Base-by-base conservation (phyloP, 2,329 filamentous ascomycete species). In the Geosmithia morbida region DNA sequence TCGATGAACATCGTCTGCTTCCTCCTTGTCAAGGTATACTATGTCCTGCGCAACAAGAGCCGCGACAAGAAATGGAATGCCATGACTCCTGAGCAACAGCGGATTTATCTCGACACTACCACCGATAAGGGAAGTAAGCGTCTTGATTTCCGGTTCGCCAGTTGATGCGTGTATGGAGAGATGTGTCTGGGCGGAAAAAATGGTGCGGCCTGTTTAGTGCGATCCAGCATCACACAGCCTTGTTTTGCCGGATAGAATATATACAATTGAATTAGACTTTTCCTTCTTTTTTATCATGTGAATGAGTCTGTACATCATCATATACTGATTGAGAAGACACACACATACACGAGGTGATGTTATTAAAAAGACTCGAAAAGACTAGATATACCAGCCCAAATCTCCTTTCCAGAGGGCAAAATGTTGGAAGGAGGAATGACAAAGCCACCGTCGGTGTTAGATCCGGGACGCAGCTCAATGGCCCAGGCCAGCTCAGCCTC, bases 361-460 rank as follows among this genome's bases (percentile, higher is more conserved):
- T 4, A 26, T 26, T 46, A 48, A 33, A 48, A 74, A 26, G 43
- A 33, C 17, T 22, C 20, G 17, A 71, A 55, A 48, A 89, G 74
- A 51, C 84, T 82, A 55, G 80, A 66, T 17, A 88, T 66, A 7
- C 66, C 68, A 1, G 66, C 67, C 53, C 59, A 69, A 3, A 63
- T 60, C 55, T 71, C 68, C 50, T 68, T 59, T 10, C 65, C 65
- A 14, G 61, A 69, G 1, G 67, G 64, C 19, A 67, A 39, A 26
- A 71, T 71, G 55, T 71, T 64, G 29, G 46, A 49, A 0, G 67
- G 59, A 0, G 68, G 67, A 44, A 71, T 58, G 7, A 70, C 57
- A 48, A 71, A 71, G 7, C 69, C 68, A 46, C 61, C 60, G 47
- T 56, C 53, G 2, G 65, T 66, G 2, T 56, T 54, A 49, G 61